Percentiles rank a stretch among this genome's conserved stretches.
phyloP scores from a whole-genome alignment of 805 yeast species.

The Lipomyces yamadae region DNA sequence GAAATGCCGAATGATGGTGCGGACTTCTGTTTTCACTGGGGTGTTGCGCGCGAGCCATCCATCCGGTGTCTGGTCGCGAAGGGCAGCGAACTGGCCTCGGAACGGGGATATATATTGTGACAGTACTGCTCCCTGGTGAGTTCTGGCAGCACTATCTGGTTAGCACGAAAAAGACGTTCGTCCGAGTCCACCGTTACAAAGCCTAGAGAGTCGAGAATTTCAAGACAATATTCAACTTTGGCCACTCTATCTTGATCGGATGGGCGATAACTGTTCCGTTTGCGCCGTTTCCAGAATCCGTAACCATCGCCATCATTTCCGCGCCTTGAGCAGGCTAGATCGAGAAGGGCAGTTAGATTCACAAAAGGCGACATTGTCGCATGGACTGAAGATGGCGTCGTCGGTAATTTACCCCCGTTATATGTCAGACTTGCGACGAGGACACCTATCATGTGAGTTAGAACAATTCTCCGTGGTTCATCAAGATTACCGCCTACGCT shows the following conservation, averaged over 20 bases:
- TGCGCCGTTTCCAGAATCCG: constrained; percentile 4
- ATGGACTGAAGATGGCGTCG: neutral
- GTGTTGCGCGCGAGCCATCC: constrained; percentile 2
- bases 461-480: no score
- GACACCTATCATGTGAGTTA: no score
- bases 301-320: neutral
- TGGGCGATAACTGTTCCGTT: neutral
- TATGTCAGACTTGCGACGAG: no score
- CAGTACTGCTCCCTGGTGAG: neutral
- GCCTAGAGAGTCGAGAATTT: neutral
- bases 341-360: neutral
- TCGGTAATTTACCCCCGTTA: neutral
- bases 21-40: neutral
- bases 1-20: neutral
- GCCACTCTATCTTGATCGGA: neutral
- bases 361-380: neutral
- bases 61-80: constrained; percentile 1
- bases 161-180: neutral
- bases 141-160: neutral
- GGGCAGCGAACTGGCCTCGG: neutral
- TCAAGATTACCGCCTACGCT: neutral
- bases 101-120: neutral
- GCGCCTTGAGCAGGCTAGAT: neutral
- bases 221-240: neutral
- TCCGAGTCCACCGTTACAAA: neutral